Base-by-base conservation (phyloP, 805 yeast genomes). In the Ogataea glucozyma region DNA sequence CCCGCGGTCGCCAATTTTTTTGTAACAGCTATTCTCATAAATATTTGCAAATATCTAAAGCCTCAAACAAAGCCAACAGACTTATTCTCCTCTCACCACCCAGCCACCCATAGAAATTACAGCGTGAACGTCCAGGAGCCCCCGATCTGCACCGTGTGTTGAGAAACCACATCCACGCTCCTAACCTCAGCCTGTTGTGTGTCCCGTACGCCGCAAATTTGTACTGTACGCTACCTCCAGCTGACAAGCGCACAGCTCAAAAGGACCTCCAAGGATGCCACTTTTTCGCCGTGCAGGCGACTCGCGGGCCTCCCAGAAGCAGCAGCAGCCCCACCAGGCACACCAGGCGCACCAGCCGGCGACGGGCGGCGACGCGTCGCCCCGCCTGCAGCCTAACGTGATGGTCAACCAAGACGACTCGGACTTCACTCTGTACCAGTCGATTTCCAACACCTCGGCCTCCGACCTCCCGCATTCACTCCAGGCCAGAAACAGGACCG, bases 351-450 rank as follows among this genome's bases (percentile, higher is more conserved):
- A 9, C n/a, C 18, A 30, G 9, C n/a, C 32, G 11, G 6, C 32
- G 11, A 3, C 20, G 3, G 32, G 21, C 9, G 18, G 21, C 18
- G 21, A 16, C 19, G 50, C 35, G 27, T 42, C 50, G 14, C 50
- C 52, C 6, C 41, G 33, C 20, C 18, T 33, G 16, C 53, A 47
- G 19, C 54, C 57, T 20, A 46, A 43, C 26, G 39, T 50, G 38
- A 44, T 45, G 46, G 31, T 49, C 19, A 45, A 43, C 32, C 48
- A 42, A 14, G 53, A 52, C 22, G 64, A 57, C 29, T 53, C 61
- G 3, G 62, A 58, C 37, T 47, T 42, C 34, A 55, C 62, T 5
- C 35, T 58, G 4, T 55, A 54, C 31, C 50, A 51, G 12, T 34
- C 60, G 4, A 31, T 53, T 11, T 55, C 62, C 4, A 43, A 49